phyloP scores from a whole-genome alignment of 2,329 filamentous ascomycete genomes.

The Byssoonygena ceratinophila region DNA sequence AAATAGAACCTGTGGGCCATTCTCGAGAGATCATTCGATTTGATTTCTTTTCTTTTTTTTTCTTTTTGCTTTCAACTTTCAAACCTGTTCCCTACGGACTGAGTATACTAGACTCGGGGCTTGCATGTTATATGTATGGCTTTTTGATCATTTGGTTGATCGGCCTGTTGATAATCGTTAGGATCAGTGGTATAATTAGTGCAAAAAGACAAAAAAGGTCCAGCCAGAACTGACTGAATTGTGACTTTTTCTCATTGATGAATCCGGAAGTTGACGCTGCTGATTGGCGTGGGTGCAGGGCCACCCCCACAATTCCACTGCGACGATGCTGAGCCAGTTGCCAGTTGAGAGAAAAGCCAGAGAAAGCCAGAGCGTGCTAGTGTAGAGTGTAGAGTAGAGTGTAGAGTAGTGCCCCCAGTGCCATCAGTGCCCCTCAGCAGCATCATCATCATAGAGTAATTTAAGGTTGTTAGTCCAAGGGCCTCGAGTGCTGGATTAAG shows the following conservation, averaged over 20 bases:
- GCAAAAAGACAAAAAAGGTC: not conserved
- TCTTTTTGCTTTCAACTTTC: not conserved
- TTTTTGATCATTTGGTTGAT: not conserved
- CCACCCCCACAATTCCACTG: not conserved
- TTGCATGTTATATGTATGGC: not conserved
- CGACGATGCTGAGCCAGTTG: too few species aligned
- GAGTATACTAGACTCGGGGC: not conserved
- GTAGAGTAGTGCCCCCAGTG: too few species aligned
- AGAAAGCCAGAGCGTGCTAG: too few species aligned
- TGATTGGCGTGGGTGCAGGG: not conserved
- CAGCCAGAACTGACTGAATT: not conserved
- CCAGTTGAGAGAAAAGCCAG: too few species aligned
- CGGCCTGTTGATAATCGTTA: not conserved
- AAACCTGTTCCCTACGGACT: not conserved
- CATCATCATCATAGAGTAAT: not conserved
- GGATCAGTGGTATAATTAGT: not conserved
- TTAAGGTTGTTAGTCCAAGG: constrained; percentile 7
- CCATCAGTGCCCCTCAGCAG: not conserved
- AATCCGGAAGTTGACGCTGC: constrained; percentile 3
- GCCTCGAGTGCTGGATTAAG: too few species aligned
- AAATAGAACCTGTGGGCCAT: not conserved
- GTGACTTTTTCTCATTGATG: not conserved
- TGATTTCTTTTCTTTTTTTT: not conserved
- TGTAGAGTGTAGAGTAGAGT: too few species aligned
- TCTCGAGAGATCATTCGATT: not conserved